phyloP scores from a whole-genome alignment of 2,329 filamentous ascomycete genomes.

The Diaporthe caulivora region DNA sequence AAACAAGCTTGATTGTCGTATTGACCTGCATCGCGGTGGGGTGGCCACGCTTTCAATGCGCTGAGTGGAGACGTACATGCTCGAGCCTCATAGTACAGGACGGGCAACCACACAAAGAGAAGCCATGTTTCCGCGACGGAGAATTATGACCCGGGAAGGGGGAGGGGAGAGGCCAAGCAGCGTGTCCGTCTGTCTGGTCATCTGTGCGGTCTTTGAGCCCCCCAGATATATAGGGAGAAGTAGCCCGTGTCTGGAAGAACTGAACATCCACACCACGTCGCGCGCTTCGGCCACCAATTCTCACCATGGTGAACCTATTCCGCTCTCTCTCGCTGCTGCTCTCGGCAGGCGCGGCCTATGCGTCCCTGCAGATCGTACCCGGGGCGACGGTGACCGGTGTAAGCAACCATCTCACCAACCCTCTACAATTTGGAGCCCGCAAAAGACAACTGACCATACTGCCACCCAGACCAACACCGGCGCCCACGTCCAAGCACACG shows the following conservation, averaged over 20 bases:
- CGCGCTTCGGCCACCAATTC: neutral
- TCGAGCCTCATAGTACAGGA: neutral
- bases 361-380: conserved; percentile 47
- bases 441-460: neutral
- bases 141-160: neutral
- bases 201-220: neutral
- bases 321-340: conserved; percentile 42
- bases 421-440: neutral
- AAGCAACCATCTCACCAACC: neutral
- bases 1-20: conserved; percentile 23
- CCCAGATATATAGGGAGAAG: neutral
- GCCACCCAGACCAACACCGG: conserved; percentile 41
- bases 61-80: conserved; percentile 2
- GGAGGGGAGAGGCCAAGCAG: no score
- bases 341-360: conserved; percentile 42
- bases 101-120: neutral
- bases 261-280: neutral
- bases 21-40: conserved; percentile 18
- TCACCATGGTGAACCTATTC: conserved; percentile 37
- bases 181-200: neutral
- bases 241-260: neutral
- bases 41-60: neutral
- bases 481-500: conserved; percentile 75
- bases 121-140: neutral
- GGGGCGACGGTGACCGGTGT: conserved; percentile 48